Percentiles rank a stretch among this genome's conserved stretches.
Conservation (phyloP, 1,284 basidiomycete species). For the Neonothopanus nambi region DNA sequence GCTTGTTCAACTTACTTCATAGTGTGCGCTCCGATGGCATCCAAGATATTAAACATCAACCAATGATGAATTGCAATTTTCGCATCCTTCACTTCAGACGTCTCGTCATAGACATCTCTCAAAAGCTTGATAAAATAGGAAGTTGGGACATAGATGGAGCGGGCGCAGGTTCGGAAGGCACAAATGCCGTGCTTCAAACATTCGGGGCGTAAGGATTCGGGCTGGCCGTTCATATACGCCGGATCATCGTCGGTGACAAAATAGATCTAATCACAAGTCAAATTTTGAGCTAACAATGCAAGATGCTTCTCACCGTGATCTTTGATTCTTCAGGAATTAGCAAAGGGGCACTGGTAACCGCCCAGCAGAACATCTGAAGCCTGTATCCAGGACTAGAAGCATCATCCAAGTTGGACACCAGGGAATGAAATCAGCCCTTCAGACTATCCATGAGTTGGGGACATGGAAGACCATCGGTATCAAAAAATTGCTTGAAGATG, state of each 20-base stretch:
- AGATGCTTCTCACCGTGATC: not conserved
- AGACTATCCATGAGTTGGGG: not conserved
- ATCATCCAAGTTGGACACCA: not conserved
- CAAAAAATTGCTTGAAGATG: conserved; percentile 1
- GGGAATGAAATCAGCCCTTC: not conserved
- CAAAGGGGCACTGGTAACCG: not conserved
- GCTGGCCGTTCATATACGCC: not conserved
- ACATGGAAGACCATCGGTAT: not conserved
- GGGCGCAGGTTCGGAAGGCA: not conserved
- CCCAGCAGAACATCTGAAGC: conserved; percentile 7
- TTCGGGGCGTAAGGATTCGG: not conserved
- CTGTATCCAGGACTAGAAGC: not conserved
- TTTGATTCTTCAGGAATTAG: not conserved
- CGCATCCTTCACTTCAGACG: not conserved
- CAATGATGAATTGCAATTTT: conserved; percentile 5
- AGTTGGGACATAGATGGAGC: not conserved
- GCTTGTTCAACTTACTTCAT: no score
- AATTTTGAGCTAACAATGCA: not conserved
- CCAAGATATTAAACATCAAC: conserved; percentile 7
- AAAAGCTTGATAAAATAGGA: conserved; percentile 4
- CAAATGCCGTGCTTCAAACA: not conserved
- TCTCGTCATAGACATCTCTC: not conserved
- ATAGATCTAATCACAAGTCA: not conserved
- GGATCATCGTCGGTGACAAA: conserved; percentile 2
- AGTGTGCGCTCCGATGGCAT: conserved; percentile 3